These are phyloP conservation scores for Hypoxylon sp. DNA, from an alignment of 2,329 filamentous ascomycete genomes.

Conservation along the genomic window DNA sequence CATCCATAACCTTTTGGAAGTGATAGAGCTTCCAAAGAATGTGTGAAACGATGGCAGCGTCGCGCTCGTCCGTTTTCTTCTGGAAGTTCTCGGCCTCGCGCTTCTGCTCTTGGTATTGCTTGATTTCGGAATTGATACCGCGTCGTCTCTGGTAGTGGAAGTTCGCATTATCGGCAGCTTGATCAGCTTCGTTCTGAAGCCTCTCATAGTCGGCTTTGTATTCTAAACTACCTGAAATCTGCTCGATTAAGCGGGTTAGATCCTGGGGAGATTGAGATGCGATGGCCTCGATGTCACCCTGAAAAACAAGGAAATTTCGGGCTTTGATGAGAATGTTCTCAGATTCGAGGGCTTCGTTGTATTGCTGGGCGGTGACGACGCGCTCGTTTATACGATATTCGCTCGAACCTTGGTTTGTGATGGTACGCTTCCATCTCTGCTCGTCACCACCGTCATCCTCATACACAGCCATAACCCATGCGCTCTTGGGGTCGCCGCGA, in stretches of 20 bases:
- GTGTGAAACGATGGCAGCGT: slow-evolving; percentile 90
- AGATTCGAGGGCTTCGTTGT: slow-evolving; percentile 89
- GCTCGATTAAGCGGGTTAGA: slow-evolving; percentile 91
- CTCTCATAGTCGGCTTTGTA: slow-evolving; percentile 93
- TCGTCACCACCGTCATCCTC: slow-evolving; percentile 96
- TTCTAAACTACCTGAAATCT: slow-evolving; percentile 95
- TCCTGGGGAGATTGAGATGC: slow-evolving; percentile 95
- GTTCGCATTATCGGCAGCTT: slow-evolving; percentile 86
- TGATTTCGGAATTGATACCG: slow-evolving; percentile 97
- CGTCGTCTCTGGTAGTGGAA: slow-evolving; percentile 88
- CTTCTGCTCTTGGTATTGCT: slow-evolving; percentile 97
- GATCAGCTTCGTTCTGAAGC: slow-evolving; percentile 85
- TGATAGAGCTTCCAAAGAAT: slow-evolving; percentile 97
- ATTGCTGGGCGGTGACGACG: slow-evolving; percentile 85
- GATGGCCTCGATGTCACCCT: slow-evolving; percentile 97
- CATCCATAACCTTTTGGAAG: slow-evolving; percentile 91
- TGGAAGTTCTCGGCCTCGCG: slow-evolving; percentile 93
- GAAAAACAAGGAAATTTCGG: slow-evolving; percentile 96
- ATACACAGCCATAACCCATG: slow-evolving; percentile 99
- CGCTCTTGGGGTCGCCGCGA: slow-evolving; percentile 87
- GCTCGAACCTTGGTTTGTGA: slow-evolving; percentile 86
- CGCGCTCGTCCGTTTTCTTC: slow-evolving; percentile 86
- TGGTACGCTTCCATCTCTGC: slow-evolving; percentile 94
- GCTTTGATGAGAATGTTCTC: slow-evolving; percentile 99
- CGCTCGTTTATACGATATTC: slow-evolving; percentile 98